A percentile compares a stretch with the other conserved stretches of the same genome.
Evolutionary conservation across 768 basidiomycete species (phyloP).

Genomic region (Pleurotus giganteus): DNA sequence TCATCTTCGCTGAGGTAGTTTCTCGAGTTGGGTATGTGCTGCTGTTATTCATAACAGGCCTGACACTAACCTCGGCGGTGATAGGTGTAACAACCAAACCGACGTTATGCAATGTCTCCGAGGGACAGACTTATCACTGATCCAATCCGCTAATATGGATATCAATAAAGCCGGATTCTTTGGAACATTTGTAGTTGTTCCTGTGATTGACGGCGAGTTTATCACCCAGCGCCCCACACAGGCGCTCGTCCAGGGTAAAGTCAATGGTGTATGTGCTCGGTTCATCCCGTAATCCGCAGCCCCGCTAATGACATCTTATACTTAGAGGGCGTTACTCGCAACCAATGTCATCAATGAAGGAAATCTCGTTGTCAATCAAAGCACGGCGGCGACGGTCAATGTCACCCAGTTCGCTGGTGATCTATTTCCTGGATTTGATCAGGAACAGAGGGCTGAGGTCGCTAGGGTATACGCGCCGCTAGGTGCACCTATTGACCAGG

Average conservation of each 20-base stretch:
- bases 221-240: slow-evolving; percentile 30
- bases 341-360: slow-evolving; percentile 29
- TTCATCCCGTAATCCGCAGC: background rate
- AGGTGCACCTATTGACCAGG: slow-evolving; percentile 14
- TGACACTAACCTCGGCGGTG: background rate
- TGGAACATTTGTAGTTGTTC: slow-evolving; percentile 23
- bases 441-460: slow-evolving; percentile 9
- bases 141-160: slow-evolving; percentile 22
- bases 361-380: slow-evolving; percentile 19
- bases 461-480: slow-evolving; percentile 14
- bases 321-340: slow-evolving; percentile 18
- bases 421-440: slow-evolving; percentile 18
- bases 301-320: background rate
- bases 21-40: slow-evolving; percentile 18
- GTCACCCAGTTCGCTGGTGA: slow-evolving; percentile 14
- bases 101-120: slow-evolving; percentile 31
- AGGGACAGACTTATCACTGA: slow-evolving; percentile 15
- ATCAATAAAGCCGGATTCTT: slow-evolving; percentile 21
- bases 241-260: slow-evolving; percentile 23
- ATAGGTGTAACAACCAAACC: slow-evolving; percentile 20
- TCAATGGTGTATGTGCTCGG: slow-evolving; percentile 30
- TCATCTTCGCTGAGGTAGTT: slow-evolving; percentile 15
- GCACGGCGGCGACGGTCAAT: slow-evolving; percentile 3
- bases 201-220: slow-evolving; percentile 32
- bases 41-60: background rate